These are phyloP conservation scores for Fusarium metavorans DNA, from an alignment of 2,329 filamentous ascomycete species.

Conservation along the genomic window DNA sequence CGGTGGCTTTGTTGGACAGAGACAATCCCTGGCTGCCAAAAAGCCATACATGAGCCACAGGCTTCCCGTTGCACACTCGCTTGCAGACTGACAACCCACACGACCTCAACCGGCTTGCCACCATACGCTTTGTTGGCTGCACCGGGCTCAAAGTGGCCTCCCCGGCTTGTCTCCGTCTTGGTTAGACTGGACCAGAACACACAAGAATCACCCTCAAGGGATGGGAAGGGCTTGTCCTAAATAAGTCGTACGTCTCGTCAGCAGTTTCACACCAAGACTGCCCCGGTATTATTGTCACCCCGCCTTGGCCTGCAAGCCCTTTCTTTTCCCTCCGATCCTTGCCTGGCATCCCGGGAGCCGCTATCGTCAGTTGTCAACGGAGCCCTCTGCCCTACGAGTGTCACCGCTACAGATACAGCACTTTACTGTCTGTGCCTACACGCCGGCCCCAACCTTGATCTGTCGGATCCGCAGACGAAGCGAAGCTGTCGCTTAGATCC, in stretches of 20 bases:
- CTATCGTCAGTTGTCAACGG: constrained; percentile 20
- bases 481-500: constrained; percentile 18
- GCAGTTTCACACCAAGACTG: background rate
- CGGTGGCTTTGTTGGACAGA: background rate
- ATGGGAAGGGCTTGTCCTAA: background rate
- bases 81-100: background rate
- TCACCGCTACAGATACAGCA: constrained; percentile 4
- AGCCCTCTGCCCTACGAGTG: constrained; percentile 4
- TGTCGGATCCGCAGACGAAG: constrained; percentile 13
- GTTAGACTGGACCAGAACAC: background rate
- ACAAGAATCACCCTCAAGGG: background rate
- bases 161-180: background rate
- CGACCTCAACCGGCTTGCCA: background rate
- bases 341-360: constrained; percentile 11
- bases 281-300: background rate
- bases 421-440: background rate
- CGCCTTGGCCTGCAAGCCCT: background rate
- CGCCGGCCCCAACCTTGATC: constrained; percentile 19
- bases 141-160: background rate
- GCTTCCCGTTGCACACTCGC: constrained; percentile 19
- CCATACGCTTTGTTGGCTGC: background rate
- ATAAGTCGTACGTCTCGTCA: background rate
- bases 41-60: constrained; percentile 12
- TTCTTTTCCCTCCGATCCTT: constrained; percentile 17
- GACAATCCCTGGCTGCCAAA: constrained; percentile 22